phyloP scores from a whole-genome alignment of 495 filamentous ascomycete species.

The Bombardia bombarda region DNA sequence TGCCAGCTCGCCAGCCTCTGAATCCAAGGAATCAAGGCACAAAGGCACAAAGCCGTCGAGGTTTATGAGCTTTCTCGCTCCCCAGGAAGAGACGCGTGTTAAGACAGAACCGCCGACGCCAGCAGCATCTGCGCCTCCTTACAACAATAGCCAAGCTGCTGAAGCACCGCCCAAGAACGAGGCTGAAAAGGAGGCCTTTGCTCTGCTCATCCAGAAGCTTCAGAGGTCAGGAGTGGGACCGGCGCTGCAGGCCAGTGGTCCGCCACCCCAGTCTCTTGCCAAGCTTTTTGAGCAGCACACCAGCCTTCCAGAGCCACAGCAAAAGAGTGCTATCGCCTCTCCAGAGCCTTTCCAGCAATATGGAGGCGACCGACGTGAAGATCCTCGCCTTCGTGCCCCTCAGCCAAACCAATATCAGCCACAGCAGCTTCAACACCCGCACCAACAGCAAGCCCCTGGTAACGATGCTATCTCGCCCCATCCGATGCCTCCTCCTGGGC shows the following conservation, averaged over 20 bases:
- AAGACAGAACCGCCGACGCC: constrained; percentile 45
- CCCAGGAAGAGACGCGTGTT: constrained; percentile 51
- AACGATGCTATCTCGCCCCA: constrained; percentile 40
- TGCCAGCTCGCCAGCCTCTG: constrained; percentile 26
- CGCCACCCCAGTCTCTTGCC: constrained; percentile 9
- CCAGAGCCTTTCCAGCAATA: constrained; percentile 37
- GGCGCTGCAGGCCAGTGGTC: constrained; percentile 11
- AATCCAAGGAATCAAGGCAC: constrained; percentile 34
- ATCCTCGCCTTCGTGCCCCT: constrained; percentile 21
- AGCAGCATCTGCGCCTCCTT: constrained; percentile 10
- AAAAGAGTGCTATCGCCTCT: constrained; percentile 28
- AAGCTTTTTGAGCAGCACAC: constrained; percentile 21
- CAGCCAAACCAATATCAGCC: no score
- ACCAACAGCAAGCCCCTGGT: constrained; percentile 15
- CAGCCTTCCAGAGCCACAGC: constrained; percentile 17
- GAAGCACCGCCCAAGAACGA: constrained; percentile 36
- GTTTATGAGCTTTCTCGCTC: constrained; percentile 76
- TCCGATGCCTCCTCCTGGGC: constrained; percentile 25
- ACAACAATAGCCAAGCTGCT: not conserved
- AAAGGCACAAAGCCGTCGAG: constrained; percentile 58
- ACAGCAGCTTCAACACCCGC: no score
- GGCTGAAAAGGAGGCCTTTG: constrained; percentile 85
- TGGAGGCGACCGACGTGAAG: constrained; percentile 33
- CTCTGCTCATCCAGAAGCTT: constrained; percentile 80
- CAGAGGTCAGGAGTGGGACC: constrained; percentile 26